phyloP scores from a whole-genome alignment of 768 basidiomycete genomes.

The Strobilomyces echinocephalus region DNA sequence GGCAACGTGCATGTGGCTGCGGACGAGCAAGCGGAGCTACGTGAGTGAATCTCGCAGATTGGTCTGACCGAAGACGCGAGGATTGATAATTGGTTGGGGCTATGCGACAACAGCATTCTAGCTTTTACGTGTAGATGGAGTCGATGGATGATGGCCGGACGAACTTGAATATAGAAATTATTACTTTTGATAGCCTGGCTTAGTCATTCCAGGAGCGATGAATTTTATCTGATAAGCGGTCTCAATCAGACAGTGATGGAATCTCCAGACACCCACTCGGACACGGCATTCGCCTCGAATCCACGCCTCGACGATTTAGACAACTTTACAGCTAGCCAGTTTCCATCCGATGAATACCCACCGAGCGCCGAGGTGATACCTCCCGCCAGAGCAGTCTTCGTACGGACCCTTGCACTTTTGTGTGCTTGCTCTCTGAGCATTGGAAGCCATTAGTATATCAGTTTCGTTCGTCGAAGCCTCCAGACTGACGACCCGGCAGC shows the following conservation, averaged over 20 bases:
- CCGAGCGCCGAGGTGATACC: slow-evolving; percentile 14
- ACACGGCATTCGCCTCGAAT: background rate
- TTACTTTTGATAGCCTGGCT: background rate
- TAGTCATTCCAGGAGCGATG: slow-evolving; percentile 10
- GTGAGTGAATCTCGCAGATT: slow-evolving; percentile 42
- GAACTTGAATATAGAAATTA: background rate
- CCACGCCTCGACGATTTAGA: background rate
- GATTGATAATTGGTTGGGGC: slow-evolving; percentile 18
- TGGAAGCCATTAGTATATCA: slow-evolving; percentile 69
- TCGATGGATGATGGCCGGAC: slow-evolving; percentile 2
- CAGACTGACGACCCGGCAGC: slow-evolving; percentile 32
- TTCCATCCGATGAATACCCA: background rate
- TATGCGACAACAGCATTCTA: slow-evolving; percentile 26
- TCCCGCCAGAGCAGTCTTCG: slow-evolving; percentile 38
- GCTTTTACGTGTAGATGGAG: slow-evolving; percentile 29
- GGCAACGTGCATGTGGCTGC: slow-evolving; percentile 52
- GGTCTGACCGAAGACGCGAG: slow-evolving; percentile 29
- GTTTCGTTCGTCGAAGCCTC: background rate
- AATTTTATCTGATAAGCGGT: slow-evolving; percentile 25
- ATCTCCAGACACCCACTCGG: background rate
- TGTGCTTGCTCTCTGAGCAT: slow-evolving; percentile 72
- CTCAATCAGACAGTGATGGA: background rate
- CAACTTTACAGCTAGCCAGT: background rate
- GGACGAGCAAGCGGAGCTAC: slow-evolving; percentile 34
- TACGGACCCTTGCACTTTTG: slow-evolving; percentile 57